Evolutionary conservation across 768 basidiomycete genomes (phyloP), one percentile per base, ranked within the genome.

Genomic region (Tricholoma saponaceum): DNA sequence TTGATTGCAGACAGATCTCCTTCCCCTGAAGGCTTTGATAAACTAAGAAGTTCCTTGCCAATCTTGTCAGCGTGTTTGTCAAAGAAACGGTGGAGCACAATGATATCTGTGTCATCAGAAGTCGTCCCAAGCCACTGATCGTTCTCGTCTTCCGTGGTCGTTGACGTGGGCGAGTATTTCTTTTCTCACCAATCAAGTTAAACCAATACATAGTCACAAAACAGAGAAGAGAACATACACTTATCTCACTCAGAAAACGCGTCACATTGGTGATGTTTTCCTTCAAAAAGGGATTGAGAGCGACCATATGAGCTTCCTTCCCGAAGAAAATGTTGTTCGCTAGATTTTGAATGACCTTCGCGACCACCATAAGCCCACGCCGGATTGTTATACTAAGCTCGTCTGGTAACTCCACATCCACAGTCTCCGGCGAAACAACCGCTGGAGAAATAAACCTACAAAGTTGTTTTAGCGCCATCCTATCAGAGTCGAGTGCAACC

Each of bases 271-370:
- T 75, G 52, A 92, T 89, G 53, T 91, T 89, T 9, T 75, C 79
- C 57, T 78, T 76, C 26, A 92, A 72, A 72, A 94, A 94, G 12
- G 80, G 76, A 68, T 95, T 95, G 57, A 95, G 69, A 32, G 82
- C 77, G 26, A 83, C 83, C 90, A 95, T 93, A 64, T 92, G 86
- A 3, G 85, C 82, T 64, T 96, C 94, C 69, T 95, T 95, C 10
- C 90, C 92, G 63, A 96, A 96, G 66, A 92, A 85, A 51, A 95
- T 88, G 63, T 97, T 96, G 73, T 97, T 98, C 18, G 94, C 94
- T 28, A 97, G 73, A 66, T 92, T 95, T 71, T 96, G 94, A 47
- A 97, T 86, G 56, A 95, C 86, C 74, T 95, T 97, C 44, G 92
- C 90, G 60, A 97, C 88, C 49, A 90, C 76, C 79, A 91, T 87